Base-by-base conservation (phyloP, 768 basidiomycete species). In the Pilatotrama ljubarskyi region DNA sequence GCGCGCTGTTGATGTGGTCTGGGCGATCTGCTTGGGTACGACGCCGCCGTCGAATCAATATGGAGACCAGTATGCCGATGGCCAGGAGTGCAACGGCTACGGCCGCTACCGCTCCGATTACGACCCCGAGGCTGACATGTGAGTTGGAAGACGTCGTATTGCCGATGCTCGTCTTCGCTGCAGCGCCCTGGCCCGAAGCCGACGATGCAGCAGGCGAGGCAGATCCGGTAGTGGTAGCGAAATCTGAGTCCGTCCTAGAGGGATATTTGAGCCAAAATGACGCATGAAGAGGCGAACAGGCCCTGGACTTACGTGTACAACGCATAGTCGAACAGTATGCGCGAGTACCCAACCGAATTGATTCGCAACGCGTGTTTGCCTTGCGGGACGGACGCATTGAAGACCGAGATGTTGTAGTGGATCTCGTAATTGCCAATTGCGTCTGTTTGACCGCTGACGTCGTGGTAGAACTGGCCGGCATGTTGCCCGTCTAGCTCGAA, bases 291-390 rank as follows among this genome's bases (percentile, higher is more conserved):
- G 5, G 22, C 20, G 7, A n/a, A 32, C 36, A 36, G 24, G 18
- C 2, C 9, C 18, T 17, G 18, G 14, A 61, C 59, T 42, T 55
- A 61, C 59, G 53, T 61, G 22, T 61, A 61, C 22, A 29, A 17
- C n/a, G 48, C 59, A 24, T 61, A 55, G 36, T 55, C 48, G 20
- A 61, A 61, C 47, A 61, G 22, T 47, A 55, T 51, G 1, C 53
- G 51, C 46, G 51, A 54, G 46, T 49, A 53, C 8, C 52, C 51
- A 29, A 54, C 59, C 47, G 48, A 61, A 17, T n/a, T 36, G 48
- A 55, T 48, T 49, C 53, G 47, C 59, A 61, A 25, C 10, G 59
- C 25, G 41, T 61, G 59, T 7, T 55, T 55, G 3, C 48, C 53
- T 11, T 50, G 29, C 0, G 59, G 59, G 5, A 44, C 32, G 26